Base-by-base conservation (phyloP, 2,329 filamentous ascomycete genomes). In the Hortaea werneckii region DNA sequence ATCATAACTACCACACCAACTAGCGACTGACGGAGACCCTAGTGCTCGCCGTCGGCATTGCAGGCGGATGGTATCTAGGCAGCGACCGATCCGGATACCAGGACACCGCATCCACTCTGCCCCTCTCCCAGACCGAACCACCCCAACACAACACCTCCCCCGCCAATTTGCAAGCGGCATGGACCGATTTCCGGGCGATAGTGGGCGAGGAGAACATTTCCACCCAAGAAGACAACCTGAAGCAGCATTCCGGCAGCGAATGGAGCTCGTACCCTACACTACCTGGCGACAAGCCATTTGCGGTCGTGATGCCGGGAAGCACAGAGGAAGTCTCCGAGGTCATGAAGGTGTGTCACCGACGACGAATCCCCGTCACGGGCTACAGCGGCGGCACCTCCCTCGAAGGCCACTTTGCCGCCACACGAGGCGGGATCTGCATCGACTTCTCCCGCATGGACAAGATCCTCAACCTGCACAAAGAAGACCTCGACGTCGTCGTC, bases 341-440 rank as follows among this genome's bases (percentile, higher is more conserved):
- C 49, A 90, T 94, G 82, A 89, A 90, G 69, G 70, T 95, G 46
- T 95, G 89, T 69, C 86, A 94, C 64, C 67, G 72, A 58, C 75
- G 89, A 37, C 75, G 75, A 46, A 92, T 95, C 51, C 89, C 89
- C 5, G 87, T 95, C 26, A 89, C 86, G 3, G 83, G 82, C 2
- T 94, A 88, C 68, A 87, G 83, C 47, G 89, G 89, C 38, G 89
- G 89, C 30, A 95, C 89, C 6, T 89, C 84, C 58, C 71, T 95
- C 29, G 89, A 95, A 67, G 89, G 89, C 1, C 87, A 95, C 65
- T 94, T 85, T 65, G 81, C 87, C 1, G 79, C 87, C 2, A 95
- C 87, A 11, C 73, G 81, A 54, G 84, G 86, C 47, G 89, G 89
- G 13, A 79, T 95, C 29, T 90, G 85, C 56, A 77, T 95, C 57